A percentile compares a stretch with the other conserved stretches of the same genome.
Evolutionary conservation across 2,329 filamentous ascomycete species (phyloP).

Genomic region (Neocatenulostroma microsporum): DNA sequence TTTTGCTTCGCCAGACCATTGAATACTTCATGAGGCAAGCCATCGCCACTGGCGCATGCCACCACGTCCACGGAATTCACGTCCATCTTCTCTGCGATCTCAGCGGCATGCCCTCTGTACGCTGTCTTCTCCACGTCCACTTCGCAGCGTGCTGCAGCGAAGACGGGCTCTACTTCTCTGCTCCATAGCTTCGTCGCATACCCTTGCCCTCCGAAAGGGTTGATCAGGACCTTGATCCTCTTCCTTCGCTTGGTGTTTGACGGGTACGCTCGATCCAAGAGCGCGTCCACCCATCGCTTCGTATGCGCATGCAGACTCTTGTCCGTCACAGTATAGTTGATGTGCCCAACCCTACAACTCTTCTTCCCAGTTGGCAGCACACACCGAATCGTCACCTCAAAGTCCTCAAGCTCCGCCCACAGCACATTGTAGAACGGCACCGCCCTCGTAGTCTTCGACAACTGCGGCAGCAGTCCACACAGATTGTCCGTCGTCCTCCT

Average conservation of each 20-base stretch:
- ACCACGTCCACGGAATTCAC: slow-evolving; percentile 76
- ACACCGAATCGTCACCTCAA: slow-evolving; percentile 63
- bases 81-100: slow-evolving; percentile 68
- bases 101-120: slow-evolving; percentile 66
- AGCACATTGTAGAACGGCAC: slow-evolving; percentile 79
- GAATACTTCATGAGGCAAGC: slow-evolving; percentile 85
- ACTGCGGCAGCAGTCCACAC: slow-evolving; percentile 46
- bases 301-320: slow-evolving; percentile 44
- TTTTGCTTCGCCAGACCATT: slow-evolving; percentile 75
- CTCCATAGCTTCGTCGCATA: slow-evolving; percentile 65
- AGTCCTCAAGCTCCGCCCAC: slow-evolving; percentile 61
- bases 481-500: slow-evolving; percentile 42
- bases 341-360: slow-evolving; percentile 54
- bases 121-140: slow-evolving; percentile 67
- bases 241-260: slow-evolving; percentile 56
- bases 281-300: slow-evolving; percentile 53
- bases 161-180: slow-evolving; percentile 68
- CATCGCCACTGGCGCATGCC: slow-evolving; percentile 85
- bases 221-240: slow-evolving; percentile 79
- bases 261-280: slow-evolving; percentile 65
- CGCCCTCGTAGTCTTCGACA: slow-evolving; percentile 44
- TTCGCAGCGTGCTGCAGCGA: slow-evolving; percentile 70
- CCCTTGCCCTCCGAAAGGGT: slow-evolving; percentile 83
- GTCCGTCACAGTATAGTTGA: slow-evolving; percentile 53
- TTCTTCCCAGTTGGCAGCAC: slow-evolving; percentile 47